Evolutionary conservation across 2,329 filamentous ascomycete genomes (phyloP), one percentile per base, ranked within the genome.

Genomic region (Fusarium udum): DNA sequence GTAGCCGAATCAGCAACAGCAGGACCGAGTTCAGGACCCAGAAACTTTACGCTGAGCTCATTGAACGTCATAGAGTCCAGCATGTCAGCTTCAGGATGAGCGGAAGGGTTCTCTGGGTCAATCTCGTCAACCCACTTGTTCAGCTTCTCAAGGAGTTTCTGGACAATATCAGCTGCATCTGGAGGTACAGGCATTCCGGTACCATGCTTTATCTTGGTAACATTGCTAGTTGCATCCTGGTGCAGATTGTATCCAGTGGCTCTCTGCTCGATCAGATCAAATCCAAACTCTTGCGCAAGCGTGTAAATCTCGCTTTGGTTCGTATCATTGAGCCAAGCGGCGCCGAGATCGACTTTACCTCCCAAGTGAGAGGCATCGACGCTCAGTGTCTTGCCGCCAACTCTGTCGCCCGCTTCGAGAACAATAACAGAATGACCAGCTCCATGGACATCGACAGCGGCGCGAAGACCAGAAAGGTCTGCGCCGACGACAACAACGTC

Each of bases 401-500:
- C 84, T 1, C 84, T 81, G 43, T 86, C 81, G 4, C 82, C 79
- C 1, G 85, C 85, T 71, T 88, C 87, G 0, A 88, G 78, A 7
- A 88, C 81, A 1, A 85, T 49, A 32, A 79, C 80, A 0, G 80
- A 81, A 15, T 84, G 74, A 0, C 84, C 83, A 6, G 80, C 80
- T 6, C 69, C 56, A 6, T 80, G 68, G 8, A 85, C 61, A 3
- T 78, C 72, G 15, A 76, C 64, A 3, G 83, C 83, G 0, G 84
- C 81, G 24, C 76, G 65, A 20, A 83, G 79, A 13, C 79, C 81
- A 26, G 77, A 77, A 7, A 84, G 76, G 4, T 85, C 74, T 14
- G 73, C 73, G 3, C 73, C 73, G 11, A 75, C 67, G n/a, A 75
- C 42, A 2, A 74, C 67, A n/a, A 74, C 73, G 16, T 73, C 71